Percentiles rank a stretch among this genome's conserved stretches.
phyloP scores from a whole-genome alignment of 2,329 filamentous ascomycete species.

The Coniochaeta sp. region DNA sequence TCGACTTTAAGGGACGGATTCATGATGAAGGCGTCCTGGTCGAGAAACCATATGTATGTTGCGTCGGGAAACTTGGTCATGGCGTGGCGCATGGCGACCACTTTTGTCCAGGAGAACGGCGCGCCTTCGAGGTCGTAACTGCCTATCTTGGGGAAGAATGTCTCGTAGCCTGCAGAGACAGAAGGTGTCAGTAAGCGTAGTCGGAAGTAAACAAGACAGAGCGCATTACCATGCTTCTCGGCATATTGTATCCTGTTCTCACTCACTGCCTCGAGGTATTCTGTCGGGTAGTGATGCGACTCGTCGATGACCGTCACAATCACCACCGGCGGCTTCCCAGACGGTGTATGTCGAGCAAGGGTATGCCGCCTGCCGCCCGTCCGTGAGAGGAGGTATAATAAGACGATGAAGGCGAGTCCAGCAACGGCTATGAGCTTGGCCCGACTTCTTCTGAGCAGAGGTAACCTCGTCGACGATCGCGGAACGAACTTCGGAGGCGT shows the following conservation, averaged over 20 bases:
- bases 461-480: constrained; percentile 42
- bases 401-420: constrained; percentile 43
- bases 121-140: constrained; percentile 64
- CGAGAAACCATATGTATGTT: constrained; percentile 81
- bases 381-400: constrained; percentile 54
- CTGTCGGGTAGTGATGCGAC: constrained; percentile 48
- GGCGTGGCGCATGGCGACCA: constrained; percentile 84
- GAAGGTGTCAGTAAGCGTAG: background rate
- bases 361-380: constrained; percentile 15
- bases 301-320: constrained; percentile 81
- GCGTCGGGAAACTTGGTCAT: constrained; percentile 71
- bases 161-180: constrained; percentile 62
- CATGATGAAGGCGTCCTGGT: constrained; percentile 83
- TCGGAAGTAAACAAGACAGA: background rate
- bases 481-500: constrained; percentile 64
- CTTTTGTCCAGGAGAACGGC: constrained; percentile 62
- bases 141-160: constrained; percentile 70
- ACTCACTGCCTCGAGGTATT: constrained; percentile 66
- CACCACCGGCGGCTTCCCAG: constrained; percentile 58
- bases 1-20: constrained; percentile 65
- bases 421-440: constrained; percentile 50
- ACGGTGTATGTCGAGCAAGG: constrained; percentile 26
- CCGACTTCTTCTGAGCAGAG: constrained; percentile 43
- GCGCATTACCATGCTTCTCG: constrained; percentile 67
- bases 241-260: constrained; percentile 84